These are phyloP conservation scores for Neurospora sp. DNA, from an alignment of 495 filamentous ascomycete genomes.

Conservation along the genomic window DNA sequence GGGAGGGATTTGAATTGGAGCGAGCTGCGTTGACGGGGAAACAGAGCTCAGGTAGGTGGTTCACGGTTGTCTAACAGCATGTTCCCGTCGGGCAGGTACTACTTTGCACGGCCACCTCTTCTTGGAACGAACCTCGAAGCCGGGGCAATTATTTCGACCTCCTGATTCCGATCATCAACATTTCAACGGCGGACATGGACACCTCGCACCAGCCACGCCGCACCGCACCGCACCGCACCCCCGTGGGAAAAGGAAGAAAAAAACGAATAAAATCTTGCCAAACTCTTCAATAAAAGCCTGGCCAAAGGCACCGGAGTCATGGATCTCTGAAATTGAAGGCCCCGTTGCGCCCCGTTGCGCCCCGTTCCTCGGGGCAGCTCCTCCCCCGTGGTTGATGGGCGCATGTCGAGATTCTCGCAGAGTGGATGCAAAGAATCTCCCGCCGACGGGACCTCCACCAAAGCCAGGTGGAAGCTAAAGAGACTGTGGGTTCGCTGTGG, in stretches of 20 bases:
- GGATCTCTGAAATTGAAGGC: background rate
- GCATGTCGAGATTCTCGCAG: background rate
- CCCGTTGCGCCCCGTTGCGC: background rate
- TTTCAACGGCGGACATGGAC: background rate
- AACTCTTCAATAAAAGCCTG: background rate
- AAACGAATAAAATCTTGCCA: background rate
- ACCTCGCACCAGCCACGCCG: background rate
- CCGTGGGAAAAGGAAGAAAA: background rate
- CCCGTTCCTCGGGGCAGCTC: background rate
- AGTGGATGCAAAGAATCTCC: background rate
- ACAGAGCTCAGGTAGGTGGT: background rate
- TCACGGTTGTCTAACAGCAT: background rate
- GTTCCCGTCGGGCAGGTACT: background rate
- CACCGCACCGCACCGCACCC: background rate
- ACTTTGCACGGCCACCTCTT: background rate
- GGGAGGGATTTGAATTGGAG: background rate
- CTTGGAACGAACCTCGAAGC: background rate
- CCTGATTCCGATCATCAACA: background rate
- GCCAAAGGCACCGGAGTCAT: background rate
- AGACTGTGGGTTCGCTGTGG: background rate
- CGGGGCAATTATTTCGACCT: background rate
- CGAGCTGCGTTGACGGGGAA: background rate
- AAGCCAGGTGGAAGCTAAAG: background rate
- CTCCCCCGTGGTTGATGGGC: background rate
- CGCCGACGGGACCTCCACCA: background rate